A percentile compares a stretch with the other conserved stretches of the same genome.
Conservation (phyloP, 257 asterid species). For the Fraxinus americana region DNA sequence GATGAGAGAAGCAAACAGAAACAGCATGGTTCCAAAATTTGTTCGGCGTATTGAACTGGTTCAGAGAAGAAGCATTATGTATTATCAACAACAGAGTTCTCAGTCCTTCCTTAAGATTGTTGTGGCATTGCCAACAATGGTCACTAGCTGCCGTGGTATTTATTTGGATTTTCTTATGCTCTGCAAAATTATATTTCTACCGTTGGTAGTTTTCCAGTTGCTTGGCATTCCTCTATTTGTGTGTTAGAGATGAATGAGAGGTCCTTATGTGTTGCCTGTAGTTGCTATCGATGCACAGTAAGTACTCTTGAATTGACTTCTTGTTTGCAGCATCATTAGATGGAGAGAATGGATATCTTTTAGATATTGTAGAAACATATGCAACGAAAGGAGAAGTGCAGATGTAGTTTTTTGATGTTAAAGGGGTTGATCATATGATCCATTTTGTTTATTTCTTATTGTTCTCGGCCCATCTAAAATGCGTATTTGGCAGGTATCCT, state of each 20-base stretch:
- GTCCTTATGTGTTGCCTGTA: too few relatives aligned
- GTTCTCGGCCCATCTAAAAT: slow-evolving; percentile 22
- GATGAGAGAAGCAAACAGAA: slow-evolving; percentile 82
- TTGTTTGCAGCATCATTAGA: too few relatives aligned
- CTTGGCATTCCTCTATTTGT: neutral
- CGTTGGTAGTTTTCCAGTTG: neutral
- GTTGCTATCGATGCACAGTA: too few relatives aligned
- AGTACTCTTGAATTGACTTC: too few relatives aligned
- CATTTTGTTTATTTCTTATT: slow-evolving; percentile 8
- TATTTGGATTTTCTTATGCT: neutral
- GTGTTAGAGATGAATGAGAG: neutral
- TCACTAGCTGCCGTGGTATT: slow-evolving; percentile 94
- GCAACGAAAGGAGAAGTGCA: slow-evolving; percentile 1
- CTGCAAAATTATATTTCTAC: neutral
- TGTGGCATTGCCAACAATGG: slow-evolving; percentile 97
- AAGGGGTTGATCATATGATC: slow-evolving; percentile 19
- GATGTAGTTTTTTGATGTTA: slow-evolving; percentile 9
- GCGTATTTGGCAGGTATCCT: slow-evolving; percentile 72
- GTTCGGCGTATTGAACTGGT: slow-evolving; percentile 80
- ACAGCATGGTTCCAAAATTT: slow-evolving; percentile 63
- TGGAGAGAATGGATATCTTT: too few relatives aligned
- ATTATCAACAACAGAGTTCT: slow-evolving; percentile 76
- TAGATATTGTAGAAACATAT: neutral
- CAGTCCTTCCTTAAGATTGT: slow-evolving; percentile 92
- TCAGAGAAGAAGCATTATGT: slow-evolving; percentile 86